These are phyloP conservation scores for Rosa chinensis DNA, from an alignment of 306 rosid genomes.

Conservation along the genomic window DNA sequence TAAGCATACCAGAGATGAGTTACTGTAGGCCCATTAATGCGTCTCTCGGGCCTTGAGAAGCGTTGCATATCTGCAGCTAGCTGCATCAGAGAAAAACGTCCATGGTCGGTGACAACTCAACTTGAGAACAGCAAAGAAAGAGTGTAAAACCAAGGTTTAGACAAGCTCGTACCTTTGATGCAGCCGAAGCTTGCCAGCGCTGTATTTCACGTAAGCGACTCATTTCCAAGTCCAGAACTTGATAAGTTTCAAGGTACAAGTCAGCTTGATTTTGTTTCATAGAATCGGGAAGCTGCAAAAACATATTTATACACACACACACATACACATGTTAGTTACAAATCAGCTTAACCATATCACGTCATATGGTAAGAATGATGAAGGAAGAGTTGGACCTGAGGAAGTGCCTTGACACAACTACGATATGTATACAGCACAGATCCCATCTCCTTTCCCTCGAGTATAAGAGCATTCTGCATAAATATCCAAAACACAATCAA, in stretches of 20 bases:
- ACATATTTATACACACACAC: slow-evolving; percentile 6
- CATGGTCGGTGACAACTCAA: slow-evolving; percentile 22
- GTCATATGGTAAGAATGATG: neutral
- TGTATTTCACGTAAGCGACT: slow-evolving; percentile 97
- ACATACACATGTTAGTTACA: neutral
- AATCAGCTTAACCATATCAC: neutral
- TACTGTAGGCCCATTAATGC: slow-evolving; percentile 93
- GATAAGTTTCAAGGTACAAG: slow-evolving; percentile 91
- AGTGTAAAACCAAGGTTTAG: slow-evolving; percentile 6
- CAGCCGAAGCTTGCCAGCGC: slow-evolving; percentile 95
- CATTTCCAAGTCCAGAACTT: slow-evolving; percentile 99
- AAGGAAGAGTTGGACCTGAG: slow-evolving; percentile 67
- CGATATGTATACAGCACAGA: slow-evolving; percentile 97
- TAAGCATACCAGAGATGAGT: slow-evolving; percentile 86
- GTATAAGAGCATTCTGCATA: slow-evolving; percentile 73
- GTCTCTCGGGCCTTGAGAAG: slow-evolving; percentile 96
- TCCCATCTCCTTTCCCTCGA: slow-evolving; percentile 95
- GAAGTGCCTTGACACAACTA: slow-evolving; percentile 97
- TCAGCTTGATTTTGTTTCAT: slow-evolving; percentile 99
- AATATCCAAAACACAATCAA: slow-evolving; percentile 7
- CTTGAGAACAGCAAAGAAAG: slow-evolving; percentile 15
- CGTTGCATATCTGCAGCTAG: slow-evolving; percentile 98
- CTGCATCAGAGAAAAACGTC: slow-evolving; percentile 47
- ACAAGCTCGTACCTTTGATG: slow-evolving; percentile 59
- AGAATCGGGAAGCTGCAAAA: slow-evolving; percentile 87